Base-by-base conservation (phyloP, 2,329 filamentous ascomycete genomes). In the Phialophora chinensis region DNA sequence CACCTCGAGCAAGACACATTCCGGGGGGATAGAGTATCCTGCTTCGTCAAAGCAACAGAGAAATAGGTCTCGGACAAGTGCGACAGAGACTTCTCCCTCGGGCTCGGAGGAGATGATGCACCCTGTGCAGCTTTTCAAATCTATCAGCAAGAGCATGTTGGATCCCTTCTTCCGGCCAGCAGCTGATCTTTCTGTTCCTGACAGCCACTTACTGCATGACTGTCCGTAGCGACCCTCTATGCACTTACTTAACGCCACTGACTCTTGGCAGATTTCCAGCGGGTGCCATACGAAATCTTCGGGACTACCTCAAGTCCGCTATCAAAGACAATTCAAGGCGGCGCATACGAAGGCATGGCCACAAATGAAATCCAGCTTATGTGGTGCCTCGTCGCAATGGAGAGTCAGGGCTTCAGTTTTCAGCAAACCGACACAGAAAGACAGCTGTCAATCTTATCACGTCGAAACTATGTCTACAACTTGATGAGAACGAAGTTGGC, bases 331-430 rank as follows among this genome's bases (percentile, higher is more conserved):
- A 20, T 49, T 49, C 20, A n/a, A 49, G 44, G 44, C 20, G 44
- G 44, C 20, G 44, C 44, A n/a, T 49, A 49, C 44, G 44, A 49
- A 49, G 44, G 44, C 17, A 49, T 49, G 44, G 44, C 44, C 44
- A 49, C 44, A 20, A 49, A 49, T 20, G 44, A 49, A 49, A 49
- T 49, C 44, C 44, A 49, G 44, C 44, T 49, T 23, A 49, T 49
- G 44, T 49, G 44, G 44, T 49, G 44, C 10, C 44, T 49, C 17
- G n/a, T 49, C 20, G 44, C 44, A 11, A 49, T 49, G 44, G 44
- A 49, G 44, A 49, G 44, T 23, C 44, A 49, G 44, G 44, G 44
- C 20, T 5, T 49, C 3, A 49, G 44, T 3, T 49, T 49, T 49
- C 44, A 49, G 44, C 44, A n/a, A n/a, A 49, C 44, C 44, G 44